phyloP scores from a whole-genome alignment of 139 green algal species.

The Dunaliella primolecta region DNA sequence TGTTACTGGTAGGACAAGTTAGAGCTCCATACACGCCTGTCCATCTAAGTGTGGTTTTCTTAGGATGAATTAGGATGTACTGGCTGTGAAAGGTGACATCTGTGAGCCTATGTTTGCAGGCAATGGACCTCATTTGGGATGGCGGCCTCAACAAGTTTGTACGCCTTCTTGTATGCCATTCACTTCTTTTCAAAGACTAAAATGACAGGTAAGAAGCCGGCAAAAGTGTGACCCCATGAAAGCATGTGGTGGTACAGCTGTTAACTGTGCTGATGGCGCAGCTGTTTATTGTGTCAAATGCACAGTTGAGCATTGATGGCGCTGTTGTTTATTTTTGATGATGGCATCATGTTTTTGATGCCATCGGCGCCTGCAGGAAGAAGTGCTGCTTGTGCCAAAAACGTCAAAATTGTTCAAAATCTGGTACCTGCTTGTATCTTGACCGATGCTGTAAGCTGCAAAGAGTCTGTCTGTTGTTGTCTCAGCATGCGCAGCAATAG shows the following conservation, averaged over 20 bases:
- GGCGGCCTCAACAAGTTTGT: constrained; percentile 76
- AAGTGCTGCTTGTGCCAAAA: too few relatives aligned
- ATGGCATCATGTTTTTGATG: neutral
- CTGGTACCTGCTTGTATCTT: too few relatives aligned
- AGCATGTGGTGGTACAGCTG: neutral
- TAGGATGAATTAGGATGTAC: too few relatives aligned
- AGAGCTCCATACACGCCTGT: too few relatives aligned
- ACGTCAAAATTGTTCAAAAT: too few relatives aligned
- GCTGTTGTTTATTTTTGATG: neutral
- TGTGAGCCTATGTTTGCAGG: neutral
- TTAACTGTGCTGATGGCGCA: too few relatives aligned
- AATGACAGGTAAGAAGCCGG: constrained; percentile 66
- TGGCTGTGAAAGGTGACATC: too few relatives aligned
- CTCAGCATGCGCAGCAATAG: too few relatives aligned
- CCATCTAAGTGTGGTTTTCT: too few relatives aligned
- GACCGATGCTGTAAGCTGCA: too few relatives aligned
- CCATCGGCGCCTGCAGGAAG: neutral
- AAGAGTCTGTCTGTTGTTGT: too few relatives aligned
- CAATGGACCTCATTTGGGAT: constrained; percentile 88
- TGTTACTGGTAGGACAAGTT: too few relatives aligned
- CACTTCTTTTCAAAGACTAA: constrained; percentile 97
- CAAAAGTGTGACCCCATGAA: neutral
- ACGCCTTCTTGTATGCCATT: constrained; percentile 88
- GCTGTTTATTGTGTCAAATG: neutral
- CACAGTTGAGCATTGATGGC: neutral